Evolutionary conservation across 495 filamentous ascomycete species (phyloP).

Genomic region (Hamigera avellanea): DNA sequence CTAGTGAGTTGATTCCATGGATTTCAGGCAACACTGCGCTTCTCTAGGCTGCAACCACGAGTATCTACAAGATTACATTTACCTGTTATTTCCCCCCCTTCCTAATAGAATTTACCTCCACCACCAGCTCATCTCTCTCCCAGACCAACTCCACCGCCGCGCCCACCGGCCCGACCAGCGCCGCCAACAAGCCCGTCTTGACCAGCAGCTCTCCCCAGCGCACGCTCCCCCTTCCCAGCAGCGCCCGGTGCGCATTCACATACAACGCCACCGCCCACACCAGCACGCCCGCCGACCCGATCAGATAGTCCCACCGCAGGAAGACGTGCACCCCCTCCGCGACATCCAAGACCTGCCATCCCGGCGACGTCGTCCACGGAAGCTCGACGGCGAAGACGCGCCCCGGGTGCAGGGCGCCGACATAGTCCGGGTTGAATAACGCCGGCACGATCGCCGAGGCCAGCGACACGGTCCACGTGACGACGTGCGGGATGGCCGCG

Average conservation of each 20-base stretch:
- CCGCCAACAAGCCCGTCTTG: conserved; percentile 27
- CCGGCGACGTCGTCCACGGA: conserved; percentile 24
- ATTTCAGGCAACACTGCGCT: too few relatives aligned
- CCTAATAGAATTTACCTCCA: too few relatives aligned
- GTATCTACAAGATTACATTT: too few relatives aligned
- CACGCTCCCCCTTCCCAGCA: conserved; percentile 18
- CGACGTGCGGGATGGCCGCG: conserved; percentile 34
- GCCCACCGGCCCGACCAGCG: conserved; percentile 38
- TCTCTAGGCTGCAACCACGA: too few relatives aligned
- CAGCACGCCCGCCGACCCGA: conserved; percentile 37
- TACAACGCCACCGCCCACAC: conserved; percentile 43
- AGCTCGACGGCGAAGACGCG: conserved; percentile 13
- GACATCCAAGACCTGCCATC: conserved; percentile 26
- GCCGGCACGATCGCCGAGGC: conserved; percentile 23
- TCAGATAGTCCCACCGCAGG: conserved; percentile 47
- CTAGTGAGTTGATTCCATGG: too few relatives aligned
- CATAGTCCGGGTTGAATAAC: conserved; percentile 21
- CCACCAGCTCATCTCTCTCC: conserved; percentile 43
- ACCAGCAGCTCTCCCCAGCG: conserved; percentile 17
- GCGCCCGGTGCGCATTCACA: conserved; percentile 21
- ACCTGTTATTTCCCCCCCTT: too few relatives aligned
- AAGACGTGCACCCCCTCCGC: conserved; percentile 39
- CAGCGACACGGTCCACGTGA: conserved; percentile 34
- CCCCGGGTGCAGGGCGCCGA: conserved; percentile 23
- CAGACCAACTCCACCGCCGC: conserved; percentile 41